Base-by-base conservation (phyloP, 768 basidiomycete species). In the Leccinum subgranulosum region DNA sequence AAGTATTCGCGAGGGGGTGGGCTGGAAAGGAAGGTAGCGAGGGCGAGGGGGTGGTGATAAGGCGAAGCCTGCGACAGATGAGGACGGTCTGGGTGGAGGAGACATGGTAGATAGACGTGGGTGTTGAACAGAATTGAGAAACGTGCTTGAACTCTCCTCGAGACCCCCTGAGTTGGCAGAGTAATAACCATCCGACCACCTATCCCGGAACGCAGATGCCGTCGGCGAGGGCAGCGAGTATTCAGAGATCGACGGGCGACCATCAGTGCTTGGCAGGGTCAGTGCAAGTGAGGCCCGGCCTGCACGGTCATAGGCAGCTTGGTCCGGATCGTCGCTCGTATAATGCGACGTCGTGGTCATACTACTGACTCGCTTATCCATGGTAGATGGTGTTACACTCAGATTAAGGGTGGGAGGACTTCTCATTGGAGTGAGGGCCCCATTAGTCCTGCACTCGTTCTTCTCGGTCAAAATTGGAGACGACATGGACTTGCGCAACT, bases 191-290 rank as follows among this genome's bases (percentile, higher is more conserved):
- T 73, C 67, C 1, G 73, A 74, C 64, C 62, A 69, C 53, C 71
- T 82, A 62, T 89, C 87, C 27, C 83, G 82, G 73, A 92, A 92
- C n/a, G 86, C 87, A n/a, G 89, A 90, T 6, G 79, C 84, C 4
- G 88, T 88, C 2, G 89, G 90, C 10, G 89, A 91, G 5, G 81
- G 78, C 60, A 84, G 83, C 10, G 87, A 85, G 68, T 87, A 86
- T 54, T 84, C 82, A 12, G 87, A 88, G 28, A 85, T 61, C 19
- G 88, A 87, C 4, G 76, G 81, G 41, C 85, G 78, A 17, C 66
- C 64, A 12, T 69, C 67, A 17, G 63, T 60, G 71, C 78, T 61
- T 67, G 70, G 66, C 3, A 81, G 69, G 23, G 85, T 85, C 48
- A 83, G 61, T 19, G 81, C 76, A 58, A 84, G 70, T 2, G 85